phyloP scores from a whole-genome alignment of 306 rosid species.

The Trichosanthes truncata region DNA sequence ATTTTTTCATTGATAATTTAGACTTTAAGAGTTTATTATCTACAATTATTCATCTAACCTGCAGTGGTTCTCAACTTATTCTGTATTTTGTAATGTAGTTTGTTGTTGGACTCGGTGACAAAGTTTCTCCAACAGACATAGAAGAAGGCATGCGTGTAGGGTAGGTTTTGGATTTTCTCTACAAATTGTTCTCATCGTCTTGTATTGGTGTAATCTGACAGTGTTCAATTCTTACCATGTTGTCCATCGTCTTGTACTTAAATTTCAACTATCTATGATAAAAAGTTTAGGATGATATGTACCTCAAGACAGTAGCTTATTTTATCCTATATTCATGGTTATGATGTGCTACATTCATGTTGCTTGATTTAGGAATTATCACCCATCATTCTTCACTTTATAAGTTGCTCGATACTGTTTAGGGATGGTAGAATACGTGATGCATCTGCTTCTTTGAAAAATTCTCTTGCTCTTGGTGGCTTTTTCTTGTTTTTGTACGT shows the following conservation, averaged over 20 bases:
- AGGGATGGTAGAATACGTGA: neutral
- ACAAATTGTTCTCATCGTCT: neutral
- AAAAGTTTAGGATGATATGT: neutral
- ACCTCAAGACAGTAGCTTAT: neutral
- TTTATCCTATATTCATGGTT: neutral
- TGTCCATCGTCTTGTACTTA: neutral
- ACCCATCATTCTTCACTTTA: neutral
- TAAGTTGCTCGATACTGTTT: neutral
- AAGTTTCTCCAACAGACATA: constrained; percentile 97
- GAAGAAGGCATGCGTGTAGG: constrained; percentile 99
- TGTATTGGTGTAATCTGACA: neutral
- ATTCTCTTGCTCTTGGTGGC: neutral
- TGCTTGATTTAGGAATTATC: neutral
- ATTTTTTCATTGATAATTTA: neutral
- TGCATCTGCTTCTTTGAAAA: neutral
- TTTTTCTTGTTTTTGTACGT: neutral
- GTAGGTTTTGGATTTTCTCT: constrained; percentile 30
- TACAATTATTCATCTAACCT: neutral
- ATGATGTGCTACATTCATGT: neutral
- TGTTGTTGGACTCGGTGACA: constrained; percentile 98
- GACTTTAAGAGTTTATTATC: neutral
- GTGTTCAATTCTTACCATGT: neutral
- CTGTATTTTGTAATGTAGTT: constrained; percentile 45
- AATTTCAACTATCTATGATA: neutral
- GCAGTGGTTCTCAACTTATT: constrained; percentile 15